Base-by-base conservation (phyloP, 2,329 filamentous ascomycete genomes). In the Botryotinia calthae region DNA sequence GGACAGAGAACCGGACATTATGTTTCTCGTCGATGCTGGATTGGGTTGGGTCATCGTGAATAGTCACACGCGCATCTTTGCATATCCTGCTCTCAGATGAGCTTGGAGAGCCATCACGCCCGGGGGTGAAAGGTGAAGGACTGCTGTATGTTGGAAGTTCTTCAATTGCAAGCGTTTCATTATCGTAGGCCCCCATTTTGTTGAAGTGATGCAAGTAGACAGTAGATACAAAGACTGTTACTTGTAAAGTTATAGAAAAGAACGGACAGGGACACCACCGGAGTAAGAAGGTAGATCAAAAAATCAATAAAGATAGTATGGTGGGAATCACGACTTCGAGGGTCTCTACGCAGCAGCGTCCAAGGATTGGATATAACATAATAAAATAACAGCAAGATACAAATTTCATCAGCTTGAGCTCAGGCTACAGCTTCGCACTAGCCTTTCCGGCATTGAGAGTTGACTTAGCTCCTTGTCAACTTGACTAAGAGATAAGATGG, bases 81-180 rank as follows among this genome's bases (percentile, higher is more conserved):
- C 31, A 28, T 40, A 9, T 40, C n/a, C 16, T 40, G 46, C 31
- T 37, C 14, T 40, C 4, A 16, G 42, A 65, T 34, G 62, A 65
- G 44, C 28, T 34, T 54, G 31, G 46, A 54, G 46, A 66, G 25
- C 46, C 46, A 51, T 66, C 64, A 28, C 34, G 64, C 34, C 16
- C 25, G 20, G 4, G 46, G 25, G 31, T 40, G 31, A 40, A 54
- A 10, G 34, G 5, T 18, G 51, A 16, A 66, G 46, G 64, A 9
- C 46, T 66, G 34, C 25, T 66, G 16, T 54, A 66, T 66, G 9
- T 28, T 9, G 64, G 46, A 66, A 66, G 64, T 46, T 66, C 46
- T 28, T 54, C 64, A 20, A 66, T 66, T 22, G 31, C 51, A 34
- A 54, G 37, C 20, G 12, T 28, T 20, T 20, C 46, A 28, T 66